These are phyloP conservation scores for Rhododendron vialii DNA, from an alignment of 148 eudicot species.

Conservation along the genomic window DNA sequence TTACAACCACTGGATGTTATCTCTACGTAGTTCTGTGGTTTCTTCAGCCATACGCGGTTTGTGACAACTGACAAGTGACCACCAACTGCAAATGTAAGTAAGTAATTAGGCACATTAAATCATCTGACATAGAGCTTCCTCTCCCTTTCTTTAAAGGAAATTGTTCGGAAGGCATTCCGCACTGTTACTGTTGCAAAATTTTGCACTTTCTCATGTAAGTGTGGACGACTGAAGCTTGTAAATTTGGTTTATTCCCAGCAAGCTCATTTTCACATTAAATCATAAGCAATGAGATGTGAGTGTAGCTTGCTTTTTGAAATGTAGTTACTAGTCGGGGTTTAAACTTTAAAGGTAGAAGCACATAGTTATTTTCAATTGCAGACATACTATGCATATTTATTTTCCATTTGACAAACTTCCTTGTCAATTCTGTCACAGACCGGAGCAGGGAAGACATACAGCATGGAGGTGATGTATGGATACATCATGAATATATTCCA, in stretches of 20 bases:
- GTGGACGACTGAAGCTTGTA: not conserved
- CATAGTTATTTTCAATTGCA: not conserved
- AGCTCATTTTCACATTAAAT: not conserved
- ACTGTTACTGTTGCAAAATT: not conserved
- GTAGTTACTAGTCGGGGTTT: not conserved
- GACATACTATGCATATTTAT: not conserved
- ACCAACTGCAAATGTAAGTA: not conserved
- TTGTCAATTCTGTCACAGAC: constrained; percentile 46
- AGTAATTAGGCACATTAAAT: not conserved
- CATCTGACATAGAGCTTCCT: not conserved
- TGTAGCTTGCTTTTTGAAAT: not conserved
- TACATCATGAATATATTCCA: not conserved
- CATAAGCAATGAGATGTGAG: not conserved
- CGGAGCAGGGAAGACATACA: constrained; percentile 95
- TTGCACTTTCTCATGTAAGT: not conserved
- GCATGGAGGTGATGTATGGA: constrained; percentile 71
- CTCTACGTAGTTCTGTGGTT: not conserved
- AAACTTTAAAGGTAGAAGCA: not conserved
- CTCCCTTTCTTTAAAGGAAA: not conserved
- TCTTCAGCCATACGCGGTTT: not conserved
- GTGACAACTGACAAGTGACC: too few species aligned
- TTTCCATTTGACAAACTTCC: constrained; percentile 3
- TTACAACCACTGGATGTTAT: not conserved
- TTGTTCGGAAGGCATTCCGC: not conserved
- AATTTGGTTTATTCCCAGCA: not conserved